phyloP scores from a whole-genome alignment of 1,284 basidiomycete genomes.

The Rhodotorula sp. region DNA sequence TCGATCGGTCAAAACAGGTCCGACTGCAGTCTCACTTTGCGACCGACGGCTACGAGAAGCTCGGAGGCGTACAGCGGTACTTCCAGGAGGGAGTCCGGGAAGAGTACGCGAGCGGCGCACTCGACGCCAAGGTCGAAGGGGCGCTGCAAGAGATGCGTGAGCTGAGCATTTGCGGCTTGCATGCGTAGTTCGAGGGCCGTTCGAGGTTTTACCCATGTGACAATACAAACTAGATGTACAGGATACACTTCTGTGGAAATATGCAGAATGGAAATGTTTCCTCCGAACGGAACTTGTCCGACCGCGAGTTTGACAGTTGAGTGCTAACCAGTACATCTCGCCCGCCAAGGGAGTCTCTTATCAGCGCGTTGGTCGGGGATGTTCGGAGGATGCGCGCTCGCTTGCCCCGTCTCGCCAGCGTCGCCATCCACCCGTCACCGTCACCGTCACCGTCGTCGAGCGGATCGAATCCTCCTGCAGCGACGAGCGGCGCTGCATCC shows the following conservation, averaged over 20 bases:
- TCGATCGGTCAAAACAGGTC: constrained; percentile 52
- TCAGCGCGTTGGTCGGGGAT: constrained; percentile 9
- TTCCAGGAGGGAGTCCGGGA: constrained; percentile 86
- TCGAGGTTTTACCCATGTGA: neutral
- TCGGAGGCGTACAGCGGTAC: constrained; percentile 94
- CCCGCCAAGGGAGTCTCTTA: no score
- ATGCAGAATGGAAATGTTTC: no score
- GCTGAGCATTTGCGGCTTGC: constrained; percentile 65
- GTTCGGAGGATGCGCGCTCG: constrained; percentile 32
- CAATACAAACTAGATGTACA: neutral
- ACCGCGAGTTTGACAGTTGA: no score
- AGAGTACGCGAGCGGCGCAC: constrained; percentile 93
- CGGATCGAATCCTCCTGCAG: neutral
- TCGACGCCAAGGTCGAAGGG: constrained; percentile 93
- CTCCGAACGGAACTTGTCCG: no score
- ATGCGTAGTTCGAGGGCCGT: constrained; percentile 3
- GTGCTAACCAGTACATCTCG: no score
- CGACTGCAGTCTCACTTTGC: constrained; percentile 68
- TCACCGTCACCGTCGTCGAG: neutral
- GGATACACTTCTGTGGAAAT: no score
- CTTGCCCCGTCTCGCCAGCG: constrained; percentile 15
- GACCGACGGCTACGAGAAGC: constrained; percentile 80
- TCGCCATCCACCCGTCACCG: neutral
- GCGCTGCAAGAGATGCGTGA: constrained; percentile 95
- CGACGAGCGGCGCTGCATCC: no score